These are phyloP conservation scores for Aphanomyces cochlioides DNA, from an alignment of 352 stramenopile genomes.

Conservation along the genomic window DNA sequence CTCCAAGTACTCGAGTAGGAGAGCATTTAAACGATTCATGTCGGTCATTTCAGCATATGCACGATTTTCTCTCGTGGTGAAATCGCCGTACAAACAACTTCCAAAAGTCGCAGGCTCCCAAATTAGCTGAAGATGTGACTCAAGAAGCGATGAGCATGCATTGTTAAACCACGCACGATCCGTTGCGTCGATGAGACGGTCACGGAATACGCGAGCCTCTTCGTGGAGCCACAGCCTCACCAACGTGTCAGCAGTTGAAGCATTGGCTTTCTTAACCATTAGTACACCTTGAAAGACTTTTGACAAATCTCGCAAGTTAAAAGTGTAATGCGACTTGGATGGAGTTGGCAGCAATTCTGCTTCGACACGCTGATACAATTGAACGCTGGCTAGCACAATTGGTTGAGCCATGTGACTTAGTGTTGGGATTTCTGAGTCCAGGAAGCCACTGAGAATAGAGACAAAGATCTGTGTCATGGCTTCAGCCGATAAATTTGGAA, in stretches of 20 bases:
- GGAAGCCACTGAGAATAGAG: constrained; percentile 86
- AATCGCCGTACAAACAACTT: constrained; percentile 88
- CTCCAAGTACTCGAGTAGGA: constrained; percentile 89
- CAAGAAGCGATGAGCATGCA: constrained; percentile 63
- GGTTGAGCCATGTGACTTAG: constrained; percentile 66
- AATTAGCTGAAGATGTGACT: constrained; percentile 59
- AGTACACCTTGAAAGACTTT: constrained; percentile 92
- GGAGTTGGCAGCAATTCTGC: constrained; percentile 87
- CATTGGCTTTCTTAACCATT: constrained; percentile 86
- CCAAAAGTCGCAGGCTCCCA: constrained; percentile 66
- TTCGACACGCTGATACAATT: constrained; percentile 86
- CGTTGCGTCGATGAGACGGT: constrained; percentile 84
- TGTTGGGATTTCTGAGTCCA: constrained; percentile 59
- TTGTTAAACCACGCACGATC: constrained; percentile 87
- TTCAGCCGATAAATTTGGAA: constrained; percentile 75
- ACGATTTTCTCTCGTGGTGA: constrained; percentile 74
- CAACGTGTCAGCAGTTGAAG: constrained; percentile 62
- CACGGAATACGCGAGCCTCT: constrained; percentile 87
- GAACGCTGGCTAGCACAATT: constrained; percentile 85
- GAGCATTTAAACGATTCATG: constrained; percentile 54
- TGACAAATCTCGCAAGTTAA: constrained; percentile 91
- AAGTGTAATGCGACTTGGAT: constrained; percentile 92
- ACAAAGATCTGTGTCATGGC: constrained; percentile 89
- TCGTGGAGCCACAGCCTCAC: constrained; percentile 91
- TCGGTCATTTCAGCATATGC: constrained; percentile 71